Conservation (phyloP, 2,329 filamentous ascomycete species). For the Cercospora sesami region DNA sequence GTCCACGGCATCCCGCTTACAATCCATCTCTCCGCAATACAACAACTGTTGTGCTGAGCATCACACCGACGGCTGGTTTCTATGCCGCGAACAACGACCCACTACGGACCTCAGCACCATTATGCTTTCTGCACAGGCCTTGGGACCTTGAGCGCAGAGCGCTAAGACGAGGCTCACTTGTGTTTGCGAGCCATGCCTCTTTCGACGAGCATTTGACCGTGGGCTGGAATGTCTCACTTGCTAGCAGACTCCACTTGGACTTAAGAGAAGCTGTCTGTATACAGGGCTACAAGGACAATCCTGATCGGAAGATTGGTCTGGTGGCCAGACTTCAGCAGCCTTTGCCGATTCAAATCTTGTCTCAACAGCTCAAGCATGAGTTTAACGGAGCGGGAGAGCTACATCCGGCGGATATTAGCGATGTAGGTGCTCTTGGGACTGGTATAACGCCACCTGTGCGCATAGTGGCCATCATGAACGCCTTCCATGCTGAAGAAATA, state of each 20-base stretch:
- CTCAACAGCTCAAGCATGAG: constrained; percentile 6
- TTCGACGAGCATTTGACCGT: constrained; percentile 45
- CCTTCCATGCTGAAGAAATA: constrained; percentile 43
- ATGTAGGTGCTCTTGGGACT: not conserved
- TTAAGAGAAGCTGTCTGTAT: constrained; percentile 36
- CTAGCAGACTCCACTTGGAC: constrained; percentile 37
- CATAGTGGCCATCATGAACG: constrained; percentile 44
- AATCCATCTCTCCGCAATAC: constrained; percentile 7
- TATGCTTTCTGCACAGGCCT: constrained; percentile 21
- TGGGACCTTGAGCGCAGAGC: constrained; percentile 13
- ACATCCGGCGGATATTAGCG: not conserved
- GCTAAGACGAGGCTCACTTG: not conserved
- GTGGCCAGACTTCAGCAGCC: constrained; percentile 30
- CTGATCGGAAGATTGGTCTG: constrained; percentile 42
- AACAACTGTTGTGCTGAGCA: constrained; percentile 13
- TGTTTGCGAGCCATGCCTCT: constrained; percentile 40
- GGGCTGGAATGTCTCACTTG: constrained; percentile 42
- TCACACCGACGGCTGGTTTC: constrained; percentile 20
- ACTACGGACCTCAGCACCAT: not conserved
- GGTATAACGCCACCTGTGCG: not conserved
- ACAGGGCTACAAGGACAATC: constrained; percentile 44
- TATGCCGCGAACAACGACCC: constrained; percentile 10
- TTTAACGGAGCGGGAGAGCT: constrained; percentile 31
- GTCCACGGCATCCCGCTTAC: constrained; percentile 10
- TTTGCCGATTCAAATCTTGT: constrained; percentile 28